Percentiles rank a stretch among this genome's conserved stretches.
Evolutionary conservation across 441 rosid genomes (phyloP).

Genomic region (Euphorbia schlechtendalii): DNA sequence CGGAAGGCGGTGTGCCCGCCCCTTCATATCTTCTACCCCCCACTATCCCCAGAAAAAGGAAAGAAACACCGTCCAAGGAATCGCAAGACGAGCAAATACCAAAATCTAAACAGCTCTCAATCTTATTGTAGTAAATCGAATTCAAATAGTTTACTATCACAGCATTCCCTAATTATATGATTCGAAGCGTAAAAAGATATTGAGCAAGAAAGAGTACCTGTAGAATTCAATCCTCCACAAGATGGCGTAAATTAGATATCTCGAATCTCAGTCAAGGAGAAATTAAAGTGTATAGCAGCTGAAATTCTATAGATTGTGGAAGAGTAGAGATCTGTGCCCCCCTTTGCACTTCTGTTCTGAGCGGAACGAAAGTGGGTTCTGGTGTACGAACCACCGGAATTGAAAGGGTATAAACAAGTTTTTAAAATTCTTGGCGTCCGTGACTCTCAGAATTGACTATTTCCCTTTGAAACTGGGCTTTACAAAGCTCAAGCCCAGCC

Average conservation of each 20-base stretch:
- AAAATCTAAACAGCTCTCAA: constrained; percentile 2
- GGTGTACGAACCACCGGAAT: constrained; percentile 19
- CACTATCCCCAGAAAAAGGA: neutral
- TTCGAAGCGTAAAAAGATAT: neutral
- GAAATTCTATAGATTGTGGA: neutral
- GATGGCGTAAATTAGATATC: neutral
- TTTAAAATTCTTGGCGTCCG: neutral
- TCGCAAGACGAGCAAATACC: neutral
- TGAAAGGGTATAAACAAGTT: neutral
- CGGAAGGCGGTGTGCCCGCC: constrained; percentile 56
- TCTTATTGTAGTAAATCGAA: neutral
- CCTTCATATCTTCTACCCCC: constrained; percentile 37
- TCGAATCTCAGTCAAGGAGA: neutral
- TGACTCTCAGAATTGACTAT: neutral
- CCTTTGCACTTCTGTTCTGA: neutral
- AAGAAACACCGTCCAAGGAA: neutral
- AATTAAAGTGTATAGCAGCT: neutral
- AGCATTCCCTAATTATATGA: neutral
- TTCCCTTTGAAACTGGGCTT: neutral
- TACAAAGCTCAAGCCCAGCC: no score
- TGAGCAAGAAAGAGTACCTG: neutral
- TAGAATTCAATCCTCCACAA: neutral
- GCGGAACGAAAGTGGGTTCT: constrained; percentile 7
- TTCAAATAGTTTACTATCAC: neutral
- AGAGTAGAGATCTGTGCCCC: neutral